Percentiles rank a stretch among this genome's conserved stretches.
phyloP scores from a whole-genome alignment of 169 alveolate species.

The Eimeria falciformis region DNA sequence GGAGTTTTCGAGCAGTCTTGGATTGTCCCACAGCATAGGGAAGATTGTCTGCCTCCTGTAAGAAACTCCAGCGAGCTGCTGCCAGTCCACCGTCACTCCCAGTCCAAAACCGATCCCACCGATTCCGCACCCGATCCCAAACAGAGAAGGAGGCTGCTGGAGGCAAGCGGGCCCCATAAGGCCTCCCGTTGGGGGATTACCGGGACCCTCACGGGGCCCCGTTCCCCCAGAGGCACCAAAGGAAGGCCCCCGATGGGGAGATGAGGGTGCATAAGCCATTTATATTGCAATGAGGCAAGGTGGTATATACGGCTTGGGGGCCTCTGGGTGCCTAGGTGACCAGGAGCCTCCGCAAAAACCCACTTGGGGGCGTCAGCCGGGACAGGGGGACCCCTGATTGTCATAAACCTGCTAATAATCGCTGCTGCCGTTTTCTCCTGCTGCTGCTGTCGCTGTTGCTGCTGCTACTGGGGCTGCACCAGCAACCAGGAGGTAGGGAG shows the following conservation, averaged over 20 bases:
- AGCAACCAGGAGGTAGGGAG: not conserved
- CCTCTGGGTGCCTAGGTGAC: not conserved
- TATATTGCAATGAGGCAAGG: too few species aligned
- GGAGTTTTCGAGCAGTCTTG: not conserved
- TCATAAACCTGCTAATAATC: not conserved
- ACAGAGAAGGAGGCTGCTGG: not conserved
- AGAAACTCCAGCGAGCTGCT: constrained; percentile 20
- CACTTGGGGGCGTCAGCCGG: not conserved
- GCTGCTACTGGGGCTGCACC: not conserved
- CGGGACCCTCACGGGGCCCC: too few species aligned
- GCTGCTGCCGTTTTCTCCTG: not conserved
- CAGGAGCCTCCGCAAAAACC: not conserved
- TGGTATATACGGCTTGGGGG: too few species aligned
- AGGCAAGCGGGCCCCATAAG: not conserved
- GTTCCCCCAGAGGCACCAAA: too few species aligned
- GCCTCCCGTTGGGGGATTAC: too few species aligned
- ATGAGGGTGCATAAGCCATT: too few species aligned
- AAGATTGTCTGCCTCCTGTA: not conserved
- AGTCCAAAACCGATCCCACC: not conserved
- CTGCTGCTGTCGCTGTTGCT: constrained; percentile 28
- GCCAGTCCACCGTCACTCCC: constrained; percentile 36
- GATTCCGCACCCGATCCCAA: not conserved
- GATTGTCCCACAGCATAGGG: not conserved
- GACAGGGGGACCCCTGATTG: not conserved
- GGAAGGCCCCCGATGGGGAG: too few species aligned